Conservation (phyloP, 2,329 filamentous ascomycete genomes). For the Triangularia verruculosa region DNA sequence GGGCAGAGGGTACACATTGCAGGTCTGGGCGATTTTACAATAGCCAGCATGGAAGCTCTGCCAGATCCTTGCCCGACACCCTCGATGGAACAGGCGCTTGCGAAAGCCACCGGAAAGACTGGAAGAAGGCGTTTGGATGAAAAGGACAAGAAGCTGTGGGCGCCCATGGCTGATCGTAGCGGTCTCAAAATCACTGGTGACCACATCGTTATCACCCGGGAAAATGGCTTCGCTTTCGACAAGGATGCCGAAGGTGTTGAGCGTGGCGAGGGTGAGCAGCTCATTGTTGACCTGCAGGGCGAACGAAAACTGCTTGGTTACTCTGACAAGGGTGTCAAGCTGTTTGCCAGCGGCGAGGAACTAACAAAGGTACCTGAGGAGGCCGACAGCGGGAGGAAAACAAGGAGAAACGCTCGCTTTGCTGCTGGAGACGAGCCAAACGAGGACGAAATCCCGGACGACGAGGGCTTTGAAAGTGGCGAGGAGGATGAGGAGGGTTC, state of each 20-base stretch:
- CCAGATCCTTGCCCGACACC: constrained; percentile 96
- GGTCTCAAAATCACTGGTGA: constrained; percentile 96
- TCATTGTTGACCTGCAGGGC: constrained; percentile 85
- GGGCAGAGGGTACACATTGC: constrained; percentile 89
- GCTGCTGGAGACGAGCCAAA: constrained; percentile 59
- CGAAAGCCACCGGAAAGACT: constrained; percentile 80
- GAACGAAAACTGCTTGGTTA: constrained; percentile 80
- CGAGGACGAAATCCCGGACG: constrained; percentile 53
- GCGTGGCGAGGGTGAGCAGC: constrained; percentile 88
- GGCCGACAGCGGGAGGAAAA: constrained; percentile 61
- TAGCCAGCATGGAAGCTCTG: constrained; percentile 78
- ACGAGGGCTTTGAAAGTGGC: constrained; percentile 55
- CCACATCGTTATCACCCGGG: constrained; percentile 80
- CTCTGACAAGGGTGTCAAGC: constrained; percentile 74
- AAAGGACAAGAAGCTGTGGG: constrained; percentile 94
- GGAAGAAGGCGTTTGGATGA: constrained; percentile 80
- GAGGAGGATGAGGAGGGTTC: constrained; percentile 51
- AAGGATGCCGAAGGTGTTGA: constrained; percentile 65
- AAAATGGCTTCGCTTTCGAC: constrained; percentile 73
- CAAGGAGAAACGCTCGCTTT: constrained; percentile 55
- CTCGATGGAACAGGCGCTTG: constrained; percentile 79
- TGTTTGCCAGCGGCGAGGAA: constrained; percentile 76
- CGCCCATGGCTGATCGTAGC: constrained; percentile 96
- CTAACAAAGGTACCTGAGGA: constrained; percentile 59
- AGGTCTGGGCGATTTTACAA: constrained; percentile 83